Base-by-base conservation (phyloP, 148 eudicot species). In the Spergularia bocconei region DNA sequence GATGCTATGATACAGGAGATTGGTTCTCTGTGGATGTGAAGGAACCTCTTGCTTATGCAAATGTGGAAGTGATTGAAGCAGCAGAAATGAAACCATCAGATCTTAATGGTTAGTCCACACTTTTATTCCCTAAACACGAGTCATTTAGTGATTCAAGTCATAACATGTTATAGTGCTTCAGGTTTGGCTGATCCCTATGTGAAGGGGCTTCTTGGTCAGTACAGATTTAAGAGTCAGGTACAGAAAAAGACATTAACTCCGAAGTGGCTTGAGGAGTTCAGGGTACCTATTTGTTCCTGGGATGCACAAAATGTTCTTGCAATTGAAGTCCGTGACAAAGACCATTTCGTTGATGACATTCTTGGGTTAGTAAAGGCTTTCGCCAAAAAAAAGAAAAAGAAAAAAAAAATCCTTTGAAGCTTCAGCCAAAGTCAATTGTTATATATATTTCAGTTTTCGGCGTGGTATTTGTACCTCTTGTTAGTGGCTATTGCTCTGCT, bases 111-210 rank as follows among this genome's bases (percentile, higher is more conserved):
- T 61, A 77, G 93, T 82, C 57, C 66, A 61, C 53, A n/a, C 29
- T 20, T 21, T 6, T 19, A 56, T 55, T 1, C 21, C 54, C 11
- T 3, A 29, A 15, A 36, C 7, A 39, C 33, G 36, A 20, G 10
- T 36, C 60, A 14, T 10, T 47, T 2, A 23, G 63, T 52, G 65
- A 60, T 21, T 36, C 8, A 44, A 44, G 48, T 44, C 3, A 67
- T 84, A 79, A 81, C 38, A 57, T 74, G 38, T 72, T 67, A 6
- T 73, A 21, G 4, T 33, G 77, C 78, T 87, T 79, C 96, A 94
- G 98, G 99, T 71, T 82, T 88, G 82, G 87, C 98, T 48, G 97
- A 95, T 84, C 98, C 99, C 41, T 95, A 95, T 80, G 90, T 92
- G 63, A 92, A 92, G 84, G 96, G 93, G 38, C 82, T 88, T 57